Conservation (phyloP, 129 eudicot species). For the Dittrichia graveolens region DNA sequence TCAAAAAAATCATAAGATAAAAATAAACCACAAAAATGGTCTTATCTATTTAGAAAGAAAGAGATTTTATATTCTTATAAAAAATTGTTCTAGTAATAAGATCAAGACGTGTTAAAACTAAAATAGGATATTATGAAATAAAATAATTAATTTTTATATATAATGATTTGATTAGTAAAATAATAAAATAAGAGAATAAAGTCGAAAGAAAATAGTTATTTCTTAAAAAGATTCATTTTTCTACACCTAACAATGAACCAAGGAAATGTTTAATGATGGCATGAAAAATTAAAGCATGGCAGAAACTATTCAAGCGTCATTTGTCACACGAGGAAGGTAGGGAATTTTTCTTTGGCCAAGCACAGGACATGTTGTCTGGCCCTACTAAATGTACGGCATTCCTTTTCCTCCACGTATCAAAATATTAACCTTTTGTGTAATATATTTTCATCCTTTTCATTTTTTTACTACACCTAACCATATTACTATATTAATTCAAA, state of each 20-base stretch:
- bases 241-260: not conserved
- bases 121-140: too few relatives aligned
- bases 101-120: too few relatives aligned
- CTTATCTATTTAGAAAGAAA: too few relatives aligned
- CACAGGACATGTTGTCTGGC: slow-evolving; percentile 20
- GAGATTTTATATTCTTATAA: too few relatives aligned
- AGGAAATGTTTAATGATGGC: not conserved
- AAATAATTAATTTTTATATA: too few relatives aligned
- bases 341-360: slow-evolving; percentile 23
- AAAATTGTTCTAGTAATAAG: too few relatives aligned
- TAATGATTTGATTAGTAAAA: too few relatives aligned
- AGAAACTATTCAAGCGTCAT: slow-evolving; percentile 14
- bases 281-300: not conserved
- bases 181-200: too few relatives aligned
- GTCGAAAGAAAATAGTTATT: too few relatives aligned
- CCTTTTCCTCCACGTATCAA: slow-evolving; percentile 20
- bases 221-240: too few relatives aligned
- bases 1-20: too few relatives aligned
- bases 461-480: not conserved
- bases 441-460: not conserved
- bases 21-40: too few relatives aligned
- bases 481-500: not conserved
- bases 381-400: slow-evolving; percentile 23
- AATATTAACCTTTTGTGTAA: not conserved
- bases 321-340: slow-evolving; percentile 10